phyloP scores from a whole-genome alignment of 257 asterid genomes.

The Nicotiana knightiana region DNA sequence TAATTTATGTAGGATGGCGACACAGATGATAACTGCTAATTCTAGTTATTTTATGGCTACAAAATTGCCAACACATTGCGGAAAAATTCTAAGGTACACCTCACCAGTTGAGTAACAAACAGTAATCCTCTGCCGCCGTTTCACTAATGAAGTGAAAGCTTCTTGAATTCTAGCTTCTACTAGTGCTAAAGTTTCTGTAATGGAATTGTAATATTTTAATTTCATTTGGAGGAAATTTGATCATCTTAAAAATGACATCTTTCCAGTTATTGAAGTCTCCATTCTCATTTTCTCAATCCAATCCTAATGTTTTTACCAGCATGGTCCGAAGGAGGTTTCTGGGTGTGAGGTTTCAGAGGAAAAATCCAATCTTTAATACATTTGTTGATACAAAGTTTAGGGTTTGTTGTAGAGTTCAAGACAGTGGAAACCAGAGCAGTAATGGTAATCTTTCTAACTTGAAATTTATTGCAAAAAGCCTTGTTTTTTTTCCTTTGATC shows the following conservation, averaged over 20 bases:
- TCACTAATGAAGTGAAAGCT: not conserved
- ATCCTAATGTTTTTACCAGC: slow-evolving; percentile 9
- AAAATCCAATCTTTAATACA: slow-evolving; percentile 23
- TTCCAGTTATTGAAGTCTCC: slow-evolving; percentile 52
- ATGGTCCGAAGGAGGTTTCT: slow-evolving; percentile 3
- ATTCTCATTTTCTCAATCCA: slow-evolving; percentile 25
- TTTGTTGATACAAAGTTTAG: slow-evolving; percentile 27
- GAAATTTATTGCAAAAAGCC: not conserved
- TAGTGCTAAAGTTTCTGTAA: not conserved
- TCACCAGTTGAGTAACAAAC: not conserved
- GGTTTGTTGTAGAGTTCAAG: slow-evolving; percentile 49
- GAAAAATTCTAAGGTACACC: not conserved
- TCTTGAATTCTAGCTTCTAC: not conserved
- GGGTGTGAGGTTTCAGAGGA: slow-evolving; percentile 25
- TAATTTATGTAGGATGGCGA: not conserved
- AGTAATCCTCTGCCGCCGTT: not conserved
- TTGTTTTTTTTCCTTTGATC: not conserved
- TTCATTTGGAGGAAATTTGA: not conserved
- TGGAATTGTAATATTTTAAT: not conserved
- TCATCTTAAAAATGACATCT: slow-evolving; percentile 38
- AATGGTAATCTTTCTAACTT: slow-evolving; percentile 31
- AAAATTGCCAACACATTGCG: not conserved
- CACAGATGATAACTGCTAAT: not conserved
- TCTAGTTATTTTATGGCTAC: not conserved
- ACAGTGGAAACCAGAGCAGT: slow-evolving; percentile 40